Evolutionary conservation across 2,329 filamentous ascomycete genomes (phyloP).

Genomic region (Magnaporthiopsis rhizophila): DNA sequence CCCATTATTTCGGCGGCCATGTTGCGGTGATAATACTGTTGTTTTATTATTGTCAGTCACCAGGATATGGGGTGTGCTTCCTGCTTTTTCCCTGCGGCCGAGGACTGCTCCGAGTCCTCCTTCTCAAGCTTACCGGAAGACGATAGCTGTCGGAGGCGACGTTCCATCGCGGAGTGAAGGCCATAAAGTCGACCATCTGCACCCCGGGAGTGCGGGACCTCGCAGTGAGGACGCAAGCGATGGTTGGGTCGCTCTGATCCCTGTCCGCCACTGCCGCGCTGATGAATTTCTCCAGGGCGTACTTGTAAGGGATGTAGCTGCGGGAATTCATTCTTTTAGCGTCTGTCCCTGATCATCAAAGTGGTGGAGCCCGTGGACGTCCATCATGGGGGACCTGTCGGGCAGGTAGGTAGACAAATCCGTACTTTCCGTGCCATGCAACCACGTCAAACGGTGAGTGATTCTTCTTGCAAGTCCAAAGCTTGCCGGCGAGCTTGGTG

Average conservation of each 20-base stretch:
- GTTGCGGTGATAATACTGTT: constrained; percentile 53
- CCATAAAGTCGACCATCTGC: constrained; percentile 55
- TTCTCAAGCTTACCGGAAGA: constrained; percentile 31
- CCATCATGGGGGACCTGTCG: not conserved
- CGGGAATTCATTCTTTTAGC: not conserved
- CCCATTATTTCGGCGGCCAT: constrained; percentile 50
- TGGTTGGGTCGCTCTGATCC: constrained; percentile 59
- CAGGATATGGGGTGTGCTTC: not conserved
- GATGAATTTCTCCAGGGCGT: constrained; percentile 49
- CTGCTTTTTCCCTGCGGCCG: too few relatives aligned
- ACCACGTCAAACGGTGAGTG: constrained; percentile 63
- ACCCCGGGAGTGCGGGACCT: constrained; percentile 44
- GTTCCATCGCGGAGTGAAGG: constrained; percentile 60
- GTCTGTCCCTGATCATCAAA: not conserved
- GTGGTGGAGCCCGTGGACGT: too few relatives aligned
- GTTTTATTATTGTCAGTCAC: not conserved
- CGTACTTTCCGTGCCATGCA: constrained; percentile 1
- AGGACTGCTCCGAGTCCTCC: not conserved
- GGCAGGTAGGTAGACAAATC: not conserved
- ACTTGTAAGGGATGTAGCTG: constrained; percentile 52
- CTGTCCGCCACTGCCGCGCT: constrained; percentile 48
- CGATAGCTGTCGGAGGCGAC: constrained; percentile 55
- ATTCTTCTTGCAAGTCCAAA: constrained; percentile 52
- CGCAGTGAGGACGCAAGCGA: constrained; percentile 58
- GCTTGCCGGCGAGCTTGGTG: constrained; percentile 53